These are phyloP conservation scores for Sanghuangporus weigelae DNA, from an alignment of 1,284 basidiomycete genomes.

Conservation along the genomic window DNA sequence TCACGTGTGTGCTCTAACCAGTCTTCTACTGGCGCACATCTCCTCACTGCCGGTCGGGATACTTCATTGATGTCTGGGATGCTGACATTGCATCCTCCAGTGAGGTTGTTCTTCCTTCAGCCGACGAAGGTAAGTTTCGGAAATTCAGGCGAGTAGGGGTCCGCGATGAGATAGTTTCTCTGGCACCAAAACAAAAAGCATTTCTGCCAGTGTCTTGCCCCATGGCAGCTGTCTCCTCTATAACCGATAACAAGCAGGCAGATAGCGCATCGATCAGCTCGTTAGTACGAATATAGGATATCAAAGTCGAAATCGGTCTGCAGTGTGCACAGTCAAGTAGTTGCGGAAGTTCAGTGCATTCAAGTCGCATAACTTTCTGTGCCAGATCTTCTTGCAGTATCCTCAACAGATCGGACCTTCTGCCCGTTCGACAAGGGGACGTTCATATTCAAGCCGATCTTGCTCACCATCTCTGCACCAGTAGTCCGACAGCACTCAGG, in stretches of 20 bases:
- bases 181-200: constrained; percentile 46
- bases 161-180: constrained; percentile 24
- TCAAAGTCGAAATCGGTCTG: constrained; percentile 60
- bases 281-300: constrained; percentile 69
- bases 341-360: constrained; percentile 67
- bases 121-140: neutral
- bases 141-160: constrained; percentile 3
- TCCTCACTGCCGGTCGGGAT: constrained; percentile 80
- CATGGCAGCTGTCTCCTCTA: constrained; percentile 53
- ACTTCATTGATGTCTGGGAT: constrained; percentile 74
- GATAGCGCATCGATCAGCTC: constrained; percentile 75
- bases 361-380: constrained; percentile 32
- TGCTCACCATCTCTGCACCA: constrained; percentile 35
- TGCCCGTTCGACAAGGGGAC: constrained; percentile 60
- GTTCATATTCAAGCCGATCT: constrained; percentile 20
- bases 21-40: constrained; percentile 47
- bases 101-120: constrained; percentile 42
- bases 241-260: constrained; percentile 32
- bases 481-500: constrained; percentile 60
- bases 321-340: constrained; percentile 59
- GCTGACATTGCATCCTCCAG: constrained; percentile 55
- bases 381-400: constrained; percentile 37
- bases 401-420: constrained; percentile 66
- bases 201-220: constrained; percentile 63
- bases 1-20: constrained; percentile 66